These are phyloP conservation scores for Mrakia frigida DNA, from an alignment of 768 basidiomycete genomes.

Conservation along the genomic window DNA sequence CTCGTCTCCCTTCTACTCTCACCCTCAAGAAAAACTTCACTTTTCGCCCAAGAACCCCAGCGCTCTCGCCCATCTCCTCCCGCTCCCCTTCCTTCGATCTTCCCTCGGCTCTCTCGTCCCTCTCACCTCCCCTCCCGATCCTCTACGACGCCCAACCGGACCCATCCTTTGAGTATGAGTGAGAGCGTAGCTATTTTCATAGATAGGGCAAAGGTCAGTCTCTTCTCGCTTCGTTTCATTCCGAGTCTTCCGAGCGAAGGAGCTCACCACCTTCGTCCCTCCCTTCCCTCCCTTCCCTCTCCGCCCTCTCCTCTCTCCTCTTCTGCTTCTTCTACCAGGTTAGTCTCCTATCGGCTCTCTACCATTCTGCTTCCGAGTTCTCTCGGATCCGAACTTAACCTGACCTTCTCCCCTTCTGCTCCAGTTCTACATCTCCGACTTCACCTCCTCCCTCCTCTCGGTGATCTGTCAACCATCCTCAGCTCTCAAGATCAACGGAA, in stretches of 20 bases:
- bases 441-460: slow-evolving; percentile 40
- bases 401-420: neutral
- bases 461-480: slow-evolving; percentile 34
- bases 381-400: too few species aligned
- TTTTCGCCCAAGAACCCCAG: neutral
- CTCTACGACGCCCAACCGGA: neutral
- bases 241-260: neutral
- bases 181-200: slow-evolving; percentile 42
- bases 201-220: slow-evolving; percentile 37
- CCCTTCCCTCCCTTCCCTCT: neutral
- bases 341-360: too few species aligned
- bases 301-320: too few species aligned
- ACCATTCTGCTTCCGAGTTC: too few species aligned
- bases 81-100: neutral
- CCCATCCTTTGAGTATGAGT: slow-evolving; percentile 31
- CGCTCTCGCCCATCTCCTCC: neutral
- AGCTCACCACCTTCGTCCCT: neutral
- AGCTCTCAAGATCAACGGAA: slow-evolving; percentile 70
- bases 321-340: too few species aligned
- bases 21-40: neutral
- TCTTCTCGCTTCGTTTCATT: neutral
- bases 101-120: neutral
- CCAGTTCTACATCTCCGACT: slow-evolving; percentile 44
- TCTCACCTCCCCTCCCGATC: neutral
- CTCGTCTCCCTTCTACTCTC: neutral